Evolutionary conservation across 163 green algal species (phyloP), one percentile per base, ranked within the genome.

Genomic region (Scenedesmus sp.): DNA sequence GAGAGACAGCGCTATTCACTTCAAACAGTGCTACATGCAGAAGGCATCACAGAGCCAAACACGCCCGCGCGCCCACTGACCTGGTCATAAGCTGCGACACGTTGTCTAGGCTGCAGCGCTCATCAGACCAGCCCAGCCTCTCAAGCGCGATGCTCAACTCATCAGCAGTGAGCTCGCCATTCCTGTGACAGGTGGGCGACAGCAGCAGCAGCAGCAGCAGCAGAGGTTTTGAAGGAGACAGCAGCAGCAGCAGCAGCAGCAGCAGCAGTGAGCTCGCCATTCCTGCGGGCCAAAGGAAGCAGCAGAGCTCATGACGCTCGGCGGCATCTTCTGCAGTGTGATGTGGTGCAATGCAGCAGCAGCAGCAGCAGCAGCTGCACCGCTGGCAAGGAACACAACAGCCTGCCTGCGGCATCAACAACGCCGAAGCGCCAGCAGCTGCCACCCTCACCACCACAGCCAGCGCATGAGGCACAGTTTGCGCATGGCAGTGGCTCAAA

Each of bases 111-210:
- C 13, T 24, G 49, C 35, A 56, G 12, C 9, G 61, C 9, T n/a
- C 44, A 35, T 90, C 86, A n/a, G 68, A 44, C 86, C 86, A 91
- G 37, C 86, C 86, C 86, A 91, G 86, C 44, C 73, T 12, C 53
- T 46, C 30, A 6, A 87, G 43, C 2, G 35, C 51, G 2, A 59
- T 42, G n/a, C 43, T 42, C 81, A 87, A 40, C 53, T 87, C 81
- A 59, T 87, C 81, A 33, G 81, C 81, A 37, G 18, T 87, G n/a
- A 87, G 59, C 40, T 84, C 78, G 40, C 78, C 78, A 33, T 42
- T 84, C 65, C 65, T 76, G 65, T 30, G 40, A n/a, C n/a, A n/a
- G n/a, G n/a, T n/a, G 61, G 65, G 18, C 26, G 18, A 4, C 24
- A 24, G 16, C 3, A 76, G 65, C 65, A 76, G 65, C 65, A 76